Evolutionary conservation across 2,329 filamentous ascomycete genomes (phyloP).

Genomic region (Aspergillus fructus): DNA sequence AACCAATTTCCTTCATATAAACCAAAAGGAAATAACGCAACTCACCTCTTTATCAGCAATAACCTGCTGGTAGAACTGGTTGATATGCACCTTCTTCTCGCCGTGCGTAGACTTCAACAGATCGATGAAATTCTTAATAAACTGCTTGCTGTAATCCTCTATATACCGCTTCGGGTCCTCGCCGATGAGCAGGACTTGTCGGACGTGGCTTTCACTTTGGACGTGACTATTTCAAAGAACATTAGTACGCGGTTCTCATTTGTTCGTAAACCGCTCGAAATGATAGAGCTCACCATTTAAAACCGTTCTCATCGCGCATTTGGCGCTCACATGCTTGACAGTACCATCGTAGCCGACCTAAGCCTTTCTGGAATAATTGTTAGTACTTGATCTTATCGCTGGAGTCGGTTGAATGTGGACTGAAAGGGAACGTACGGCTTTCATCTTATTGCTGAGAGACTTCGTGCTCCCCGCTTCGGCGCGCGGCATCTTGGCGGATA

Average conservation of each 20-base stretch:
- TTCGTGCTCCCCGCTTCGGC: slow-evolving; percentile 93
- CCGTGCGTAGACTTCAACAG: slow-evolving; percentile 81
- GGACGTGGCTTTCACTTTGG: slow-evolving; percentile 79
- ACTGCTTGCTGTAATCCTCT: slow-evolving; percentile 77
- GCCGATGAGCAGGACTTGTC: slow-evolving; percentile 84
- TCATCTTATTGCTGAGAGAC: slow-evolving; percentile 85
- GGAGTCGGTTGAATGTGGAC: neutral
- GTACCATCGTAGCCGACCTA: slow-evolving; percentile 85
- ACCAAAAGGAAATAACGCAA: neutral
- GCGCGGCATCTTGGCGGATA: slow-evolving; percentile 69
- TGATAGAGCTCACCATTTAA: slow-evolving; percentile 56
- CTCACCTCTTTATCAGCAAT: slow-evolving; percentile 71
- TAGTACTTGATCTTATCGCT: slow-evolving; percentile 2
- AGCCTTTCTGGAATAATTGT: slow-evolving; percentile 38
- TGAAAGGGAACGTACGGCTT: slow-evolving; percentile 63
- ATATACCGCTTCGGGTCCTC: slow-evolving; percentile 84
- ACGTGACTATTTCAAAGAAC: slow-evolving; percentile 60
- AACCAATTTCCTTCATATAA: neutral
- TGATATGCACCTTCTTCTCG: slow-evolving; percentile 84
- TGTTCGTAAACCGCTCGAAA: no score
- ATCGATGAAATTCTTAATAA: slow-evolving; percentile 74
- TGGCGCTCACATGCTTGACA: slow-evolving; percentile 79
- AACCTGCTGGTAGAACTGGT: slow-evolving; percentile 94
- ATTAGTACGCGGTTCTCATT: neutral
- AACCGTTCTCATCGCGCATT: slow-evolving; percentile 83